These are phyloP conservation scores for Neonectria magnoliae DNA, from an alignment of 2,329 filamentous ascomycete genomes.

Conservation along the genomic window DNA sequence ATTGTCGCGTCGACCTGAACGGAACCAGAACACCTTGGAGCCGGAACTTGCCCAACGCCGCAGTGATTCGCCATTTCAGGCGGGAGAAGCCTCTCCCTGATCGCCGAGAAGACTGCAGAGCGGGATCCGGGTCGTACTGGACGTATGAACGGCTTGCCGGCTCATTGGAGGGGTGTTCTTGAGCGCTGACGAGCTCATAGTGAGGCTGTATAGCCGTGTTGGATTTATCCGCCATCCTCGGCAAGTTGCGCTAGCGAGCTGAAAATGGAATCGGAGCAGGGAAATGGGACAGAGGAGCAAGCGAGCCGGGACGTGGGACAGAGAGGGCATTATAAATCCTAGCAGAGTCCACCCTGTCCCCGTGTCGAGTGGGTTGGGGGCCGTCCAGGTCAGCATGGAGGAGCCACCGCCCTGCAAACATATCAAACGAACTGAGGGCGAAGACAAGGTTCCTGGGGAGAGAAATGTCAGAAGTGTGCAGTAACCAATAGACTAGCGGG, in stretches of 20 bases:
- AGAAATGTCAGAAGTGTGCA: background rate
- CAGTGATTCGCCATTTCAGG: constrained; percentile 27
- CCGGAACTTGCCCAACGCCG: constrained; percentile 33
- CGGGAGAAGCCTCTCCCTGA: background rate
- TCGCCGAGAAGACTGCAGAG: background rate
- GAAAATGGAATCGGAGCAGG: too few species aligned
- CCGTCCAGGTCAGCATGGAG: background rate
- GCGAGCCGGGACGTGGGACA: background rate
- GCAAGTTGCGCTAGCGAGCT: background rate
- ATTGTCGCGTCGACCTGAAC: constrained; percentile 14
- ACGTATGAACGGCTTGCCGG: background rate
- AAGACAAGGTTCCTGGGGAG: background rate
- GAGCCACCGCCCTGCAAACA: background rate
- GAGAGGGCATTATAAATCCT: background rate
- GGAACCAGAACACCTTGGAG: constrained; percentile 23
- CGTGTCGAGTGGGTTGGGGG: constrained; percentile 14
- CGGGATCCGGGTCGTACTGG: background rate
- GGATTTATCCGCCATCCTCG: constrained; percentile 19
- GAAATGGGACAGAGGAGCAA: too few species aligned
- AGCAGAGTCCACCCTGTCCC: background rate
- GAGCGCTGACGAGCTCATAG: constrained; percentile 28
- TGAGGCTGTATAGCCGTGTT: constrained; percentile 14
- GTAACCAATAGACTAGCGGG: background rate
- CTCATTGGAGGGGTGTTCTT: constrained; percentile 16
- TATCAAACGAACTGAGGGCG: background rate